Conservation (phyloP, 176 grass and related monocot species). For the Thalia dealbata region DNA sequence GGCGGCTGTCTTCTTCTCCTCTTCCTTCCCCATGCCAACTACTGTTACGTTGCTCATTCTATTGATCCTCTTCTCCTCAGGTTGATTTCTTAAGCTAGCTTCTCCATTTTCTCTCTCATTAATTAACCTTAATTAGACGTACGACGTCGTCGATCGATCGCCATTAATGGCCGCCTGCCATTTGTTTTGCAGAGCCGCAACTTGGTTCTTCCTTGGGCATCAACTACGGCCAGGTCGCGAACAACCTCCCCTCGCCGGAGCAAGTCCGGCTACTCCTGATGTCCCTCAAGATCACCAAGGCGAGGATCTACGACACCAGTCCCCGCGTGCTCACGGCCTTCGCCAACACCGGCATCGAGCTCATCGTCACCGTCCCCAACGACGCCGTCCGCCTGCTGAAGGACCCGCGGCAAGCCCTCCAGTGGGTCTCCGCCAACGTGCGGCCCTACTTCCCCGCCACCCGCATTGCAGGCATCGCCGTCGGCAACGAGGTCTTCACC, state of each 20-base stretch:
- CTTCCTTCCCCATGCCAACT: slow-evolving; percentile 15
- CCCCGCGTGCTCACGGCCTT: slow-evolving; percentile 72
- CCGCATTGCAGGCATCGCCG: slow-evolving; percentile 66
- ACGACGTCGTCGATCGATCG: no score
- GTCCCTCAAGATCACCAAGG: slow-evolving; percentile 58
- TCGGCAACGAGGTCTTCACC: slow-evolving; percentile 83
- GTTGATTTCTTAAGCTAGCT: slow-evolving; percentile 14
- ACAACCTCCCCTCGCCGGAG: slow-evolving; percentile 57
- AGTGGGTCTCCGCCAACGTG: slow-evolving; percentile 53
- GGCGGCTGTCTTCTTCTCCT: slow-evolving; percentile 21
- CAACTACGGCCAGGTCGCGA: slow-evolving; percentile 92
- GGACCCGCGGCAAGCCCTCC: slow-evolving; percentile 33
- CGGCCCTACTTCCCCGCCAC: slow-evolving; percentile 71
- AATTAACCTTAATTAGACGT: no score
- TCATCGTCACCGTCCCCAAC: slow-evolving; percentile 78
- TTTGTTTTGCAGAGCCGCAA: slow-evolving; percentile 33
- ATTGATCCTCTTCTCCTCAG: slow-evolving; percentile 44
- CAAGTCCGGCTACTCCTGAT: slow-evolving; percentile 52
- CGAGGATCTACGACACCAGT: slow-evolving; percentile 79
- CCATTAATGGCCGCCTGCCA: no score
- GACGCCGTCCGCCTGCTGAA: slow-evolving; percentile 49
- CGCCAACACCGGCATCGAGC: slow-evolving; percentile 55
- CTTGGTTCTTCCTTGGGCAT: slow-evolving; percentile 50
- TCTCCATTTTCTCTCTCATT: no score
- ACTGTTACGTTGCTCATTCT: slow-evolving; percentile 29